These are phyloP conservation scores for Tolypocladium tropicale DNA, from an alignment of 2,329 filamentous ascomycete species.

Conservation along the genomic window DNA sequence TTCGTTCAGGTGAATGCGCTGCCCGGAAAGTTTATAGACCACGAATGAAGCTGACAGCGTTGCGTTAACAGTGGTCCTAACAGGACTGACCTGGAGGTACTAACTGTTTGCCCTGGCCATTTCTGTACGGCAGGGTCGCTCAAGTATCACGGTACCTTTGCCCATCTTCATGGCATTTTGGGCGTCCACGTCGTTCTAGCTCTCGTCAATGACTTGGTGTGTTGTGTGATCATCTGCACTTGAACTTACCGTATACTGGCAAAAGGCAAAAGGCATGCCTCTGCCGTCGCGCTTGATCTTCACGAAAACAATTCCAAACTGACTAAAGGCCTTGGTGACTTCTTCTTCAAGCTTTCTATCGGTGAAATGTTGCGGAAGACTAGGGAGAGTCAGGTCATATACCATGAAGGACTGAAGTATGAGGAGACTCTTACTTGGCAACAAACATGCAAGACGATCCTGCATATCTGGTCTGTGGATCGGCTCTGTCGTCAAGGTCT, in stretches of 20 bases:
- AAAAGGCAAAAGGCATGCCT: constrained; percentile 55
- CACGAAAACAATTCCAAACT: constrained; percentile 47
- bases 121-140: constrained; percentile 49
- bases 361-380: constrained; percentile 38
- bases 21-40: constrained; percentile 27
- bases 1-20: constrained; percentile 29
- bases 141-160: constrained; percentile 38
- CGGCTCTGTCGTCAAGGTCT: constrained; percentile 15
- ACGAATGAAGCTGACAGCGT: constrained; percentile 35
- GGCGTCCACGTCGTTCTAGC: constrained; percentile 38
- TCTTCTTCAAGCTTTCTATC: constrained; percentile 42
- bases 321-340: constrained; percentile 40
- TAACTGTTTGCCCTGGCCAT: constrained; percentile 48
- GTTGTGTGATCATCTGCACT: no score
- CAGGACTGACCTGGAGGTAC: constrained; percentile 9
- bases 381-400: constrained; percentile 18
- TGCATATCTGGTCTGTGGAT: constrained; percentile 42
- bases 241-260: constrained; percentile 47
- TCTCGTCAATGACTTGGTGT: not conserved
- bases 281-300: constrained; percentile 50
- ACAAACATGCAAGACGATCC: constrained; percentile 52
- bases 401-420: not conserved
- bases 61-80: constrained; percentile 10
- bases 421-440: constrained; percentile 46
- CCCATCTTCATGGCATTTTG: constrained; percentile 35